A percentile compares a stretch with the other conserved stretches of the same genome.
Conservation (phyloP, 257 asterid species). For the Gentiana dahurica region DNA sequence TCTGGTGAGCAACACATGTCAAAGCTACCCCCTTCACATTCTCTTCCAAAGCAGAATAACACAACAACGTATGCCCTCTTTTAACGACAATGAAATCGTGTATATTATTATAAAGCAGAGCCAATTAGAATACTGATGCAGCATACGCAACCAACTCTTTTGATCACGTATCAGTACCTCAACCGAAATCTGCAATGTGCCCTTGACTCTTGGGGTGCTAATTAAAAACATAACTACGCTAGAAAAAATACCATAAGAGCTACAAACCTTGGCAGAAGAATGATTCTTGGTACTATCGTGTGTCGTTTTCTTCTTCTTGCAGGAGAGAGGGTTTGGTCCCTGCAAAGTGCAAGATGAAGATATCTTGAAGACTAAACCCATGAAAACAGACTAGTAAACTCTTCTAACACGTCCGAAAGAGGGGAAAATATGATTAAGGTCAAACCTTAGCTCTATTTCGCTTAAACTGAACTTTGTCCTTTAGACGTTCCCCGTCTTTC, state of each 20-base stretch:
- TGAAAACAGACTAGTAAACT: slow-evolving; percentile 1
- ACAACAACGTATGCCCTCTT: too few relatives aligned
- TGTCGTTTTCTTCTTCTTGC: slow-evolving; percentile 66
- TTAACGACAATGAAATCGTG: too few relatives aligned
- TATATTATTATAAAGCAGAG: too few relatives aligned
- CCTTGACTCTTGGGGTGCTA: slow-evolving; percentile 5
- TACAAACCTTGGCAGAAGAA: slow-evolving; percentile 44
- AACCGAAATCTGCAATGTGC: too few relatives aligned
- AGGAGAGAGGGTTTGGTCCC: slow-evolving; percentile 93
- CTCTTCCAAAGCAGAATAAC: too few relatives aligned
- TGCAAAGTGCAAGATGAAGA: slow-evolving; percentile 22
- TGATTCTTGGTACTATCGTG: slow-evolving; percentile 16
- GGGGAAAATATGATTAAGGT: slow-evolving; percentile 1
- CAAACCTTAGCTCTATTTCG: slow-evolving; percentile 28
- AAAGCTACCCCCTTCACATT: too few relatives aligned
- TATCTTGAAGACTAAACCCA: background rate
- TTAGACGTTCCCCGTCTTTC: slow-evolving; percentile 16
- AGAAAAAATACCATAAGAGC: background rate
- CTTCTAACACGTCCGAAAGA: background rate
- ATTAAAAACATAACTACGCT: background rate
- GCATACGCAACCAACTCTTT: too few relatives aligned
- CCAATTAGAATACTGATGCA: too few relatives aligned
- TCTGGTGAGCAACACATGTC: too few relatives aligned
- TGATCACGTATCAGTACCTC: too few relatives aligned
- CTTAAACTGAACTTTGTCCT: slow-evolving; percentile 24